Evolutionary conservation across 345 rosid genomes (phyloP), one percentile per base, ranked within the genome.

Genomic region (Chamaenerion angustifolium): DNA sequence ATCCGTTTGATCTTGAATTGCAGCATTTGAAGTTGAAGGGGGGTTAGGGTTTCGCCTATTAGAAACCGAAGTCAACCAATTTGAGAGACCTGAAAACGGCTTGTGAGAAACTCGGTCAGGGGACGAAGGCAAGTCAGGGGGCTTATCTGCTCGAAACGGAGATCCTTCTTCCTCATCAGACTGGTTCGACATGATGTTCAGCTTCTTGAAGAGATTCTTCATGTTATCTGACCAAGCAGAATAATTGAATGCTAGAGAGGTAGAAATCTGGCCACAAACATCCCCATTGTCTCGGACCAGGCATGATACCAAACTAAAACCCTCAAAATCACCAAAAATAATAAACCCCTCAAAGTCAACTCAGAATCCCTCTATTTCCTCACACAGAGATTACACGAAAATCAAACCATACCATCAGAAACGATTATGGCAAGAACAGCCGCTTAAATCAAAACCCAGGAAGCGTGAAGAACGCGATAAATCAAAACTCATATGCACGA

Each of bases 141-240:
- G 31, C 40, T 40, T 16, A 40, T 64, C 68, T 45, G 72, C 68
- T 63, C 66, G 72, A 15, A 77, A 76, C 41, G 90, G 81, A 57
- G 87, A 78, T 18, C 87, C 88, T 64, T 79, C 83, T 41, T 65
- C 64, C 40, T 72, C 74, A 31, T 79, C 86, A 16, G 79, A 69
- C 49, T 79, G 90, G 66, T 76, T 78, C 3, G 88, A 58, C 76
- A 52, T 53, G 45, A 77, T 68, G 57, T 78, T 94, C 14, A 90
- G 77, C 73, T 83, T 90, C 80, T 90, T 90, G 17, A 90, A 74
- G 64, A 90, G 48, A 46, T 81, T 86, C 92, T 81, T 90, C 95
- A 90, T 90, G 54, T 49, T 79, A 78, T 31, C 64, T 64, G 41
- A 51, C 48, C 21, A 16, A 56, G 62, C 65, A 50, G 48, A 56